Evolutionary conservation across 2,329 filamentous ascomycete species (phyloP), one percentile per base, ranked within the genome.

Genomic region (Pseudogymnoascus sp.): DNA sequence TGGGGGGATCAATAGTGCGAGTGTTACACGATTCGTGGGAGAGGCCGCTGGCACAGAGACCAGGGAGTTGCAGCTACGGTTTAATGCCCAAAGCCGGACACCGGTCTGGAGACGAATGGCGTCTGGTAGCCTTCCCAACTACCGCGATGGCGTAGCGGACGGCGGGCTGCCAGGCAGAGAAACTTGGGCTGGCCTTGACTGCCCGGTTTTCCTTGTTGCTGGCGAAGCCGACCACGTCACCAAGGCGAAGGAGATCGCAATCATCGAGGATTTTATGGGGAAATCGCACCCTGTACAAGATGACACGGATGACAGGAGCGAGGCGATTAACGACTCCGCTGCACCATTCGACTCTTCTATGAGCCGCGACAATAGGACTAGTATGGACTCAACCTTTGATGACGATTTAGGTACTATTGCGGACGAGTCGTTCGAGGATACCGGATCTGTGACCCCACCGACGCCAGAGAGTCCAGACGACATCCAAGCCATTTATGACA

Each of bases 71-170:
- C 90, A 93, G 73, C 75, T 88, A 64, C 83, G 83, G 2, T 93
- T 88, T 77, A 98, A 98, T 73, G 82, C 83, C 65, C 92, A 96
- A 73, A 96, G 91, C 67, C 85, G 83, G 68, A 95, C 92, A 0
- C 82, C 88, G 0, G 90, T 95, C 0, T 96, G 90, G 83, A 85
- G 90, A 68, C 85, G 92, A 41, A 92, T 96, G 86, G 87, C 88
- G 0, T 86, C 82, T 74, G 91, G 92, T 0, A 81, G 82, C 61
- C 79, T 95, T 23, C 88, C 90, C 0, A 76, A 74, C 0, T 88
- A 87, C 65, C 74, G 80, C 3, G 72, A 79, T 6, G 84, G 82
- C 1, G 74, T 79, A 25, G 75, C 84, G 0, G 72, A 74, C 7
- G 85, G 87, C 3, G 90, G 90, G 0, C 75, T 96, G 7, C 88